Percentiles rank a stretch among this genome's conserved stretches.
Conservation (phyloP, 495 filamentous ascomycete genomes). For the Hapsidospora chrysogenum region DNA sequence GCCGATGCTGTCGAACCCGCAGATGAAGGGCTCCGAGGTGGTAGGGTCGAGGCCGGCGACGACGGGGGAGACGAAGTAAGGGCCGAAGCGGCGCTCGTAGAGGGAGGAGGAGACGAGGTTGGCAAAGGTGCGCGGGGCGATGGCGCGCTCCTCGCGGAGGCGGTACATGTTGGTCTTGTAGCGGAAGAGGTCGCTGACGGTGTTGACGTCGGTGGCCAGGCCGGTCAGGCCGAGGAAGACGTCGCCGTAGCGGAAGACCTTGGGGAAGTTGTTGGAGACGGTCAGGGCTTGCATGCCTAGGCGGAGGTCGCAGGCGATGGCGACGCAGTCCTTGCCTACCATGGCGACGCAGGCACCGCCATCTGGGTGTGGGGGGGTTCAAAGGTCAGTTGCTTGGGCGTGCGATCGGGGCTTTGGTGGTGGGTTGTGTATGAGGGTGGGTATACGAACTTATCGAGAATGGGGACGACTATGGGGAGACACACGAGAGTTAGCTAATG, state of each 20-base stretch:
- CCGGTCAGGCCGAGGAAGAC: conserved; percentile 95
- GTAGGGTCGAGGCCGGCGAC: conserved; percentile 87
- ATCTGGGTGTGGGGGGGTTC: conserved; percentile 33
- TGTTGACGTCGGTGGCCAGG: conserved; percentile 86
- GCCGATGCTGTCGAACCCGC: conserved; percentile 97
- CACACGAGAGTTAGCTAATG: conserved; percentile 6
- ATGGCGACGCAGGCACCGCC: conserved; percentile 94
- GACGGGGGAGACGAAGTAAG: conserved; percentile 88
- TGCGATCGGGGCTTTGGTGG: conserved; percentile 3
- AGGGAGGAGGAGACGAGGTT: conserved; percentile 81
- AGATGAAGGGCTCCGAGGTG: conserved; percentile 88
- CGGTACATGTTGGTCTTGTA: conserved; percentile 99
- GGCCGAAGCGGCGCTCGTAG: conserved; percentile 91
- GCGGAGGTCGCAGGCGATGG: conserved; percentile 96
- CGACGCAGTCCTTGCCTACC: conserved; percentile 98
- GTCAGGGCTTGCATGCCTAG: conserved; percentile 94
- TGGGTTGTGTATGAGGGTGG: conserved; percentile 2
- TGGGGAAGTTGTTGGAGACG: conserved; percentile 98
- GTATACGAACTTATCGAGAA: conserved; percentile 70
- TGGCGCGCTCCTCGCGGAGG: conserved; percentile 89
- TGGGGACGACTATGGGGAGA: conserved; percentile 42
- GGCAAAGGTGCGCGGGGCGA: conserved; percentile 84
- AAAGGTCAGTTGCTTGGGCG: conserved; percentile 11
- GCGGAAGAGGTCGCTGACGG: conserved; percentile 92
- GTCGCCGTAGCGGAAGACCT: conserved; percentile 95